Conservation (phyloP, 352 stramenopile genomes). For the Phytophthora agathidicida region DNA sequence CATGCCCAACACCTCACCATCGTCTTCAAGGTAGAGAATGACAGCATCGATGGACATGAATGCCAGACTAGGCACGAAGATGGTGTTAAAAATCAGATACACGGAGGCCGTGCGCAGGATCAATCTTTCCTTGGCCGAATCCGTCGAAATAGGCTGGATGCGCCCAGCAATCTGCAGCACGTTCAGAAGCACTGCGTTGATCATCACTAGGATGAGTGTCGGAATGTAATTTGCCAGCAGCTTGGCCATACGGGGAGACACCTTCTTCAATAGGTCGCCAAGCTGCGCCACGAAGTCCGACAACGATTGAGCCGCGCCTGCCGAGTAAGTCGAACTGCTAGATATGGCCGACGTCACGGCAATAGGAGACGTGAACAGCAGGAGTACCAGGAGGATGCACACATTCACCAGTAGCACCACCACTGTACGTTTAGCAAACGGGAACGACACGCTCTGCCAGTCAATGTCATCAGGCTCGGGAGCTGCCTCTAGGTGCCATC, state of each 20-base stretch:
- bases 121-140: slow-evolving; percentile 85
- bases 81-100: slow-evolving; percentile 90
- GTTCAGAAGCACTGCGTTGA: slow-evolving; percentile 88
- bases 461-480: slow-evolving; percentile 87
- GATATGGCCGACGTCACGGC: slow-evolving; percentile 86
- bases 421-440: slow-evolving; percentile 78
- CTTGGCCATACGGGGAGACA: slow-evolving; percentile 85
- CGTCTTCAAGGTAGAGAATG: slow-evolving; percentile 74
- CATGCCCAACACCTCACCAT: slow-evolving; percentile 81
- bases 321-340: slow-evolving; percentile 67
- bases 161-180: slow-evolving; percentile 79
- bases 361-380: slow-evolving; percentile 86
- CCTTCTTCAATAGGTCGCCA: slow-evolving; percentile 55
- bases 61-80: slow-evolving; percentile 85
- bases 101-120: slow-evolving; percentile 80
- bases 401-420: slow-evolving; percentile 79
- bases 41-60: slow-evolving; percentile 89
- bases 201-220: slow-evolving; percentile 88
- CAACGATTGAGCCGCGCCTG: slow-evolving; percentile 60
- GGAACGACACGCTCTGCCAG: slow-evolving; percentile 86
- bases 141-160: slow-evolving; percentile 85
- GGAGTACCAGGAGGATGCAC: slow-evolving; percentile 72
- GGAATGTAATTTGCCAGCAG: slow-evolving; percentile 81
- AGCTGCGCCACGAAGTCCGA: slow-evolving; percentile 73
- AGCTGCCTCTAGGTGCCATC: slow-evolving; percentile 76